These are phyloP conservation scores for Wickerhamomyces sp. DNA, from an alignment of 1,139 yeast genomes.

Conservation along the genomic window DNA sequence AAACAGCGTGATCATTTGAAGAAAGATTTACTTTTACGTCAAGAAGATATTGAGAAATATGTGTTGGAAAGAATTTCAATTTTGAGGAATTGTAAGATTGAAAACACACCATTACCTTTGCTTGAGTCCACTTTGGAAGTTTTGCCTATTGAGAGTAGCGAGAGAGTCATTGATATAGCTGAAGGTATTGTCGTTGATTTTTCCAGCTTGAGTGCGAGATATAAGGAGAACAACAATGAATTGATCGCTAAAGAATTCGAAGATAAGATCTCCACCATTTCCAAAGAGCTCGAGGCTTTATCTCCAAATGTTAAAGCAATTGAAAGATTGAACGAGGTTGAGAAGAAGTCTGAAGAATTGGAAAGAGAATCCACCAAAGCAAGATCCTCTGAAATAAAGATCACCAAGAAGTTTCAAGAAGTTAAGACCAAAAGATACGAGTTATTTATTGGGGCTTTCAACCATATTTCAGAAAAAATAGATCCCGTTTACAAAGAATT, in stretches of 20 bases:
- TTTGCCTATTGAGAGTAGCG: slow-evolving; percentile 40
- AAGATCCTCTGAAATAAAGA: slow-evolving; percentile 54
- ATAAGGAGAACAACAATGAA: slow-evolving; percentile 30
- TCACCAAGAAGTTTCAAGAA: slow-evolving; percentile 52
- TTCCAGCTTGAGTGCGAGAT: slow-evolving; percentile 39
- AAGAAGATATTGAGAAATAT: slow-evolving; percentile 41
- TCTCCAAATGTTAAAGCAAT: slow-evolving; percentile 80
- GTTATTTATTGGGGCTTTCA: slow-evolving; percentile 65
- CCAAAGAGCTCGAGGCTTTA: slow-evolving; percentile 53
- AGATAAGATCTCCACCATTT: slow-evolving; percentile 45
- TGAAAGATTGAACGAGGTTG: slow-evolving; percentile 70
- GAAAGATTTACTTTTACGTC: slow-evolving; percentile 23
- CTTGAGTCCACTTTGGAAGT: slow-evolving; percentile 50
- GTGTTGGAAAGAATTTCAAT: slow-evolving; percentile 56
- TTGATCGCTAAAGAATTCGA: slow-evolving; percentile 33
- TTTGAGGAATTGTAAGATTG: slow-evolving; percentile 71
- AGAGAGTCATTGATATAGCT: slow-evolving; percentile 34
- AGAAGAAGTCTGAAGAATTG: slow-evolving; percentile 50
- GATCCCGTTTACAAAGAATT: slow-evolving; percentile 84
- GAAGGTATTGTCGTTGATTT: slow-evolving; percentile 56
- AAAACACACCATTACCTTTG: slow-evolving; percentile 63
- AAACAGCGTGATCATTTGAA: slow-evolving; percentile 21
- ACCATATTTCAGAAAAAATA: slow-evolving; percentile 66
- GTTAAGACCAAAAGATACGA: slow-evolving; percentile 57
- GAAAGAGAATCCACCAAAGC: slow-evolving; percentile 64